Evolutionary conservation across 768 basidiomycete genomes (phyloP).

Genomic region (Amanita rubescens): DNA sequence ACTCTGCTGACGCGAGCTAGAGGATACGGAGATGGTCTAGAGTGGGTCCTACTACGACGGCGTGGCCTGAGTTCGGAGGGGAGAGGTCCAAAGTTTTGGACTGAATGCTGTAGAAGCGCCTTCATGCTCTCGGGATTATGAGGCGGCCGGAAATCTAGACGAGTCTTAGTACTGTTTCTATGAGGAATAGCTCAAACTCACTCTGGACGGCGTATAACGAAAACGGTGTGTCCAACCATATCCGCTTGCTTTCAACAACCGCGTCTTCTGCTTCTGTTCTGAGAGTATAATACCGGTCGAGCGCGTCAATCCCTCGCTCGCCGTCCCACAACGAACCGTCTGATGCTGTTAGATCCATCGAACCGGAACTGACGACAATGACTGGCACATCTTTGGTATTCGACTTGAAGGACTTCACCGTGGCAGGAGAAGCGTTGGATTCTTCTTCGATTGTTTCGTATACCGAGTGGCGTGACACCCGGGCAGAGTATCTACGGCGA

Average conservation of each 20-base stretch:
- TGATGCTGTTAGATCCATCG: too few relatives aligned
- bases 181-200: conserved; percentile 28
- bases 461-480: too few relatives aligned
- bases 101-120: too few relatives aligned
- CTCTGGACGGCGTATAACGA: conserved; percentile 66
- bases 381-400: conserved; percentile 36
- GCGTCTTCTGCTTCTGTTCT: conserved; percentile 60
- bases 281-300: conserved; percentile 64
- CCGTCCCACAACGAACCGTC: conserved; percentile 52
- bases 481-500: conserved; percentile 55
- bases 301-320: conserved; percentile 54
- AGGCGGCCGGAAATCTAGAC: conserved; percentile 65
- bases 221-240: conserved; percentile 67
- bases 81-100: conserved; percentile 63
- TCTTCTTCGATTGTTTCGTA: too few relatives aligned
- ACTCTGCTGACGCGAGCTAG: conserved; percentile 38
- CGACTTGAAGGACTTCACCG: conserved; percentile 18
- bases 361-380: conserved; percentile 50
- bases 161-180: conserved; percentile 4
- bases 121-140: conserved; percentile 45
- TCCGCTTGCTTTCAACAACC: conserved; percentile 55
- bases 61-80: conserved; percentile 61
- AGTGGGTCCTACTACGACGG: conserved; percentile 50
- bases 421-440: too few relatives aligned
- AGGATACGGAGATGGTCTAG: conserved; percentile 71